These are phyloP conservation scores for Adansonia gregorii DNA, from an alignment of 441 rosid genomes.

Conservation along the genomic window DNA sequence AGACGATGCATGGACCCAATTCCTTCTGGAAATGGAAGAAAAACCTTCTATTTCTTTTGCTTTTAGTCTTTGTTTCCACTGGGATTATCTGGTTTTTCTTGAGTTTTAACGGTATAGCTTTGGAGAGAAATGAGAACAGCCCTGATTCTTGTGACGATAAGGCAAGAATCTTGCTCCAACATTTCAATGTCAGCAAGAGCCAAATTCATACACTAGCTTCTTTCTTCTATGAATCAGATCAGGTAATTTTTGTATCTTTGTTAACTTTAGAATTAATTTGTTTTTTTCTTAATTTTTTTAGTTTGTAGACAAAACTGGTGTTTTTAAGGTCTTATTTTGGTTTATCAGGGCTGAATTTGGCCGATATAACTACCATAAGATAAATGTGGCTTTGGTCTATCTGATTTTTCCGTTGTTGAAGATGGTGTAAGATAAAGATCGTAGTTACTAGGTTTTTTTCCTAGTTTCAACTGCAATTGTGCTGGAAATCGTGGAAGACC, in stretches of 20 bases:
- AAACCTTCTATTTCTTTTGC: constrained; percentile 46
- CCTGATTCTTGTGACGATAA: constrained; percentile 43
- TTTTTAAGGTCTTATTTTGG: constrained; percentile 24
- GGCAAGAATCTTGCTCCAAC: constrained; percentile 43
- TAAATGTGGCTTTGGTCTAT: constrained; percentile 26
- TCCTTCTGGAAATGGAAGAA: constrained; percentile 51
- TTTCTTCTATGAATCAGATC: constrained; percentile 68
- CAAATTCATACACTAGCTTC: constrained; percentile 58
- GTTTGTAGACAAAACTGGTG: constrained; percentile 10
- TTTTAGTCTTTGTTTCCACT: constrained; percentile 43
- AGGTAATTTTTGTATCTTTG: constrained; percentile 48
- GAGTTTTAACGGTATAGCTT: constrained; percentile 34
- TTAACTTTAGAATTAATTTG: constrained; percentile 16
- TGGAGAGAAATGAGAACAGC: constrained; percentile 30
- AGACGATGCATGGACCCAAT: constrained; percentile 42
- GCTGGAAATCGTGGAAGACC: constrained; percentile 14
- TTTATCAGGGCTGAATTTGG: constrained; percentile 30
- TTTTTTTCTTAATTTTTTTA: constrained; percentile 20
- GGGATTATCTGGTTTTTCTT: constrained; percentile 48
- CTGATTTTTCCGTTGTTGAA: constrained; percentile 5
- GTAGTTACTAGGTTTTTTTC: background rate
- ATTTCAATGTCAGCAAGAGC: constrained; percentile 57
- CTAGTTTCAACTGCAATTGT: background rate
- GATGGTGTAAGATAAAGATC: background rate
- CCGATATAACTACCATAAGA: constrained; percentile 16